Conservation (phyloP, 208 protist genomes). For the Histomonas meleagridis region DNA sequence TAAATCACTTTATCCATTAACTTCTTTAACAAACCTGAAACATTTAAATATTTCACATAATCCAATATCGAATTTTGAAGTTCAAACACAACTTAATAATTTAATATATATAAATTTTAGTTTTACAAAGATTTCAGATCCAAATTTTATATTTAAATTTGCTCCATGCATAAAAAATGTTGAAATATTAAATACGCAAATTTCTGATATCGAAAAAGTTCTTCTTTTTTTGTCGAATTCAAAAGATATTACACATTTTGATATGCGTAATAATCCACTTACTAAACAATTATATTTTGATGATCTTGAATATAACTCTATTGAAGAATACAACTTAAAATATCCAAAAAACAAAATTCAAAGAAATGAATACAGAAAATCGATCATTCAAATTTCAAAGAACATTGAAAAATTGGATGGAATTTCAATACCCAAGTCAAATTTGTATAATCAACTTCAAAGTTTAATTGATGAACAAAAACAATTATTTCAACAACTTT, state of each 20-base stretch:
- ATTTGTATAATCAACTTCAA: too few species aligned
- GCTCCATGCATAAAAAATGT: neutral
- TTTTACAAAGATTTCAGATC: neutral
- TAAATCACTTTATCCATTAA: neutral
- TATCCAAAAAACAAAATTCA: neutral
- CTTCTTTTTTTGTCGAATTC: neutral
- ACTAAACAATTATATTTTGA: neutral
- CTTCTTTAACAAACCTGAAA: neutral
- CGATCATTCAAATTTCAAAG: neutral
- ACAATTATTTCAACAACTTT: too few species aligned
- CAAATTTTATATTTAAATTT: neutral
- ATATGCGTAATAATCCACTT: neutral
- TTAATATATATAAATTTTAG: neutral
- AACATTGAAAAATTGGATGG: neutral
- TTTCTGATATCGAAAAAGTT: neutral
- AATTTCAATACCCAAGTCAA: too few species aligned
- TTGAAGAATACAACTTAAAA: neutral
- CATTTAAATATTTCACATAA: neutral
- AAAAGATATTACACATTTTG: neutral
- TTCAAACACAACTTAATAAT: neutral
- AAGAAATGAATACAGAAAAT: neutral
- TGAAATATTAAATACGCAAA: neutral
- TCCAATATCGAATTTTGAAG: neutral
- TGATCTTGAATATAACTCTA: neutral
- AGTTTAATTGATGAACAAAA: too few species aligned